phyloP scores from a whole-genome alignment of 495 filamentous ascomycete genomes.

The Cercophora sp. region DNA sequence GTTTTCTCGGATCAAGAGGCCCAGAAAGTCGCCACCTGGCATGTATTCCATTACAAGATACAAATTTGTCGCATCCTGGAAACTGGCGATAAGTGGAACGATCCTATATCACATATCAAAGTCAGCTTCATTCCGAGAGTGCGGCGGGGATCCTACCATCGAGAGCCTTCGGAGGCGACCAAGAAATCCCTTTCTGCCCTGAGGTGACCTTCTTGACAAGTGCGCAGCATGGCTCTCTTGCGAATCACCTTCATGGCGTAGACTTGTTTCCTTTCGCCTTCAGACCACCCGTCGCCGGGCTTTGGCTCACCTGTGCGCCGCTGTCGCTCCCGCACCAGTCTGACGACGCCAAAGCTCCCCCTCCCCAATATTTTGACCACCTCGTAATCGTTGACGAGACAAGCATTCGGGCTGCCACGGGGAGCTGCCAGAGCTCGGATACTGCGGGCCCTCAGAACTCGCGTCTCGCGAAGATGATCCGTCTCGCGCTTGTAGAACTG shows the following conservation, averaged over 20 bases:
- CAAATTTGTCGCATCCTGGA: conserved; percentile 77
- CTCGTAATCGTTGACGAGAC: conserved; percentile 60
- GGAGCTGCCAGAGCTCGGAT: conserved; percentile 35
- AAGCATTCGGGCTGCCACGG: conserved; percentile 17
- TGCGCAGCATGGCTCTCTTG: conserved; percentile 84
- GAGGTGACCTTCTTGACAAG: conserved; percentile 87
- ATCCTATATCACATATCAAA: conserved; percentile 55
- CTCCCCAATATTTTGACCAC: conserved; percentile 82
- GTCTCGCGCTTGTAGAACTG: conserved; percentile 64
- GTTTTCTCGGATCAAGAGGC: conserved; percentile 76
- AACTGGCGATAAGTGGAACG: conserved; percentile 80
- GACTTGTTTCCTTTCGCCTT: conserved; percentile 50
- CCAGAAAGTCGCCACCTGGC: conserved; percentile 91
- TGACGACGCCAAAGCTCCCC: conserved; percentile 90
- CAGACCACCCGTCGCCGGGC: conserved; percentile 16
- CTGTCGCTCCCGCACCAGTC: conserved; percentile 67
- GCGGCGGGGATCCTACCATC: too few relatives aligned
- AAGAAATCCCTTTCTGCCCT: conserved; percentile 89
- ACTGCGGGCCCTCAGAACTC: conserved; percentile 62
- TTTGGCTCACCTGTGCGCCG: not conserved
- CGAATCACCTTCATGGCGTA: conserved; percentile 97
- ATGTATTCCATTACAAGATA: conserved; percentile 98
- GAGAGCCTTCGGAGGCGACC: conserved; percentile 73
- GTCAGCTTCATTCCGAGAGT: too few relatives aligned
- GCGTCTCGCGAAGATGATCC: conserved; percentile 68